phyloP scores from a whole-genome alignment of 352 stramenopile species.

The Nothophytophthora sp. region DNA sequence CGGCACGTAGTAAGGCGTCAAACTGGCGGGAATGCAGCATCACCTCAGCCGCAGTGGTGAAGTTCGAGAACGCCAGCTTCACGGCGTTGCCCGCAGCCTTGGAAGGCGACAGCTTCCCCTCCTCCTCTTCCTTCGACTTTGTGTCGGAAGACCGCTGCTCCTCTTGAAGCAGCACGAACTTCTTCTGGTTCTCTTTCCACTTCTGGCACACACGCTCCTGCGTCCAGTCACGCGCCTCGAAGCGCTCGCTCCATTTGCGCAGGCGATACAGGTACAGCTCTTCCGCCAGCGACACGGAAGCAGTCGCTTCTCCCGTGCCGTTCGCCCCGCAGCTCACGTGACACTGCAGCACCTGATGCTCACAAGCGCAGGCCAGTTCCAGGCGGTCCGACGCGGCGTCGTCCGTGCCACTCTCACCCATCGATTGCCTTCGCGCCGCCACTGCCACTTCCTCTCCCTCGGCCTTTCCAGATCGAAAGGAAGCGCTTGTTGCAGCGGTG shows the following conservation, averaged over 20 bases:
- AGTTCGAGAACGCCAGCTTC: constrained; percentile 51
- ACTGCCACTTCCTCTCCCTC: background rate
- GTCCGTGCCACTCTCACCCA: background rate
- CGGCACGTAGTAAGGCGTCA: constrained; percentile 57
- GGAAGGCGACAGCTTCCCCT: constrained; percentile 20
- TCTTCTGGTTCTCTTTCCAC: constrained; percentile 71
- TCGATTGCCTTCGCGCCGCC: constrained; percentile 1
- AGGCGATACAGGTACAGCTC: constrained; percentile 30
- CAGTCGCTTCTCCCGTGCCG: constrained; percentile 3
- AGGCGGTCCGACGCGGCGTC: constrained; percentile 1
- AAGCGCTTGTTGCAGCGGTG: constrained; percentile 2
- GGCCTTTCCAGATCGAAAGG: too few relatives aligned
- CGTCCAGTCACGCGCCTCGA: constrained; percentile 53
- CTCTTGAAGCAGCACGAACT: constrained; percentile 28
- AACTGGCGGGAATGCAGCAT: constrained; percentile 64
- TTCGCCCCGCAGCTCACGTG: constrained; percentile 10
- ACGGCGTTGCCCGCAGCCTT: constrained; percentile 30
- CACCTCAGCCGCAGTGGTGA: constrained; percentile 51
- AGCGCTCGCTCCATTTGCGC: constrained; percentile 63
- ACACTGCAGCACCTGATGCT: constrained; percentile 48
- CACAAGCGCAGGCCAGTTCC: constrained; percentile 41
- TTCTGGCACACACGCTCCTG: constrained; percentile 62
- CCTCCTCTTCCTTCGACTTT: background rate
- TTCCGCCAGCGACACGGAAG: constrained; percentile 20
- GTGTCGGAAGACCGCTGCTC: background rate